phyloP scores from a whole-genome alignment of 2,329 filamentous ascomycete genomes.

The Simplicillium sp. region DNA sequence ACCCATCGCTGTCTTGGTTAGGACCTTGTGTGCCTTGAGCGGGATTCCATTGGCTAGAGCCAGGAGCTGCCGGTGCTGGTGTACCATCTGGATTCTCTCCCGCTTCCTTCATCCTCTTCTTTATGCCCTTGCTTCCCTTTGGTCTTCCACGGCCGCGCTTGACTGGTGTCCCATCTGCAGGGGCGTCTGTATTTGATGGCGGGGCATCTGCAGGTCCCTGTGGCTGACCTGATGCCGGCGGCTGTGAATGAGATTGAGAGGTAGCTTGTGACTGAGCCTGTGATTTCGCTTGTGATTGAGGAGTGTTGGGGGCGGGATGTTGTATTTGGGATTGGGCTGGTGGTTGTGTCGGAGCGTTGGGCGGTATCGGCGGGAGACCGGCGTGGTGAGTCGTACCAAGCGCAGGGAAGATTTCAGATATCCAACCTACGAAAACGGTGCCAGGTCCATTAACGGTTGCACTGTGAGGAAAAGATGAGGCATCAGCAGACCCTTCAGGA shows the following conservation, averaged over 20 bases:
- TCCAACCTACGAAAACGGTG: constrained; percentile 49
- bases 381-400: constrained; percentile 12
- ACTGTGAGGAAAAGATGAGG: constrained; percentile 45
- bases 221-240: not conserved
- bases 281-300: not conserved
- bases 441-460: constrained; percentile 47
- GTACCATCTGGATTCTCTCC: constrained; percentile 2
- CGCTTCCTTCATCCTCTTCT: constrained; percentile 31
- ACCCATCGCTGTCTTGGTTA: constrained; percentile 8
- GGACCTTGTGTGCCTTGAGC: constrained; percentile 2
- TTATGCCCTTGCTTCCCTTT: constrained; percentile 49
- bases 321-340: not conserved
- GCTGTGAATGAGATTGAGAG: not conserved
- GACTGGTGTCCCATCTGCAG: constrained; percentile 8
- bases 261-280: not conserved
- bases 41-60: constrained; percentile 1
- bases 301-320: not conserved
- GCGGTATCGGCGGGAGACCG: not conserved
- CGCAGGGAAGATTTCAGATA: constrained; percentile 53
- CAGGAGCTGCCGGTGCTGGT: not conserved
- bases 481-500: constrained; percentile 40
- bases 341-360: not conserved
- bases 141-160: constrained; percentile 44
- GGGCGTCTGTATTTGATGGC: constrained; percentile 5
- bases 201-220: not conserved